A percentile compares a stretch with the other conserved stretches of the same genome.
Conservation (phyloP, 768 basidiomycete genomes). For the Boletus subcaerulescens region DNA sequence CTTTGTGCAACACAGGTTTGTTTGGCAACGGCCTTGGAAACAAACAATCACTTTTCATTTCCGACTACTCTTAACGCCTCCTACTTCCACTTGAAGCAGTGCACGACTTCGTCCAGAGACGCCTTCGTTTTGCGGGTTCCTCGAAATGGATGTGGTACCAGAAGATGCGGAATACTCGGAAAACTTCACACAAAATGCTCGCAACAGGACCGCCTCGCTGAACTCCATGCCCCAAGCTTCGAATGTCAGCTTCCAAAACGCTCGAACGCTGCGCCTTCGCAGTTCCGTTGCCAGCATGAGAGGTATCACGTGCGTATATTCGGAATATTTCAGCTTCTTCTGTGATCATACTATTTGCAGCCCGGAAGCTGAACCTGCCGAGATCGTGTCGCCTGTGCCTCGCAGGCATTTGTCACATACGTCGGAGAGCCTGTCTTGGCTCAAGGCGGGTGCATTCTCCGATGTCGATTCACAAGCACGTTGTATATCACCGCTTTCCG, state of each 20-base stretch:
- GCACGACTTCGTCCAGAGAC: background rate
- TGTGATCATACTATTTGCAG: conserved; percentile 5
- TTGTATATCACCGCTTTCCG: conserved; percentile 43
- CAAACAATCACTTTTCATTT: conserved; percentile 19
- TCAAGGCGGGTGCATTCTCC: conserved; percentile 41
- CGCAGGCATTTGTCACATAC: conserved; percentile 62
- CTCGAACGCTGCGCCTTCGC: conserved; percentile 19
- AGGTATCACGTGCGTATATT: conserved; percentile 14
- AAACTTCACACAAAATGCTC: background rate
- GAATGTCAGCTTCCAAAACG: background rate
- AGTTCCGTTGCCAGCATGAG: conserved; percentile 12
- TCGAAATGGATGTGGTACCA: conserved; percentile 17
- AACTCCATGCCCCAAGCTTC: conserved; percentile 10
- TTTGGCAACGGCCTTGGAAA: conserved; percentile 11
- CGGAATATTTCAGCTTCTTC: background rate
- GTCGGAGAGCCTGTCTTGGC: conserved; percentile 59
- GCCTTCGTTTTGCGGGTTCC: background rate
- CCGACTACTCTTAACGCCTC: background rate
- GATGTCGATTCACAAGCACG: conserved; percentile 43
- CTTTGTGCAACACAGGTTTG: too few relatives aligned
- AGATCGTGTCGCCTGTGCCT: conserved; percentile 66
- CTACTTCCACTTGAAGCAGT: background rate
- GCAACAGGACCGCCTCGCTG: conserved; percentile 14
- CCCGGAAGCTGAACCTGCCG: conserved; percentile 30
- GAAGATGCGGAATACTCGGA: conserved; percentile 9